These are phyloP conservation scores for Biscogniauxia sp. DNA, from an alignment of 2,329 filamentous ascomycete species.

Conservation along the genomic window DNA sequence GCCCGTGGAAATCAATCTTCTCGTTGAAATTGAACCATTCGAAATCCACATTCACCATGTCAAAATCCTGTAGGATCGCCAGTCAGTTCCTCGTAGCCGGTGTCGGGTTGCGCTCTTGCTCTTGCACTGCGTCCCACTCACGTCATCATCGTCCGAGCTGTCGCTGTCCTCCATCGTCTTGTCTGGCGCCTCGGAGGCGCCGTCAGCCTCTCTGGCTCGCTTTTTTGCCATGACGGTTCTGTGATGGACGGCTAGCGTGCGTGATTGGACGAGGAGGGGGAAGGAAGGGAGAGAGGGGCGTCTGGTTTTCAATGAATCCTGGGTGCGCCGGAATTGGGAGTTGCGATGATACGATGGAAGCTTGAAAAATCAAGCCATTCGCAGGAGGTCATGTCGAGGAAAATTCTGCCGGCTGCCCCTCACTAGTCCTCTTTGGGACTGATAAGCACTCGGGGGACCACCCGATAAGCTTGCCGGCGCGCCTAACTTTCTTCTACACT, in stretches of 20 bases:
- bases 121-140: constrained; percentile 24
- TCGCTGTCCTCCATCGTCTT: constrained; percentile 48
- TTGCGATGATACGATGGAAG: background rate
- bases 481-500: background rate
- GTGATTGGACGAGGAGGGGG: background rate
- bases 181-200: constrained; percentile 43
- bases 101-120: background rate
- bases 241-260: background rate
- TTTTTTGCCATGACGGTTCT: constrained; percentile 48
- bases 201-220: constrained; percentile 46
- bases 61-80: constrained; percentile 65
- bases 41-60: constrained; percentile 93
- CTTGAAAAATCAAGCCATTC: background rate
- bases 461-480: constrained; percentile 11
- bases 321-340: background rate
- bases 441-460: constrained; percentile 21
- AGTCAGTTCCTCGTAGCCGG: constrained; percentile 13
- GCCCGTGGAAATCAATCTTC: constrained; percentile 88
- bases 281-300: too few relatives aligned
- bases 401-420: constrained; percentile 41
- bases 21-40: constrained; percentile 97
- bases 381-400: background rate
- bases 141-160: constrained; percentile 52
- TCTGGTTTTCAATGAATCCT: background rate
- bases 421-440: constrained; percentile 36